These are phyloP conservation scores for Cyberlindnera bimundalis DNA, from an alignment of 805 yeast species.

Conservation along the genomic window DNA sequence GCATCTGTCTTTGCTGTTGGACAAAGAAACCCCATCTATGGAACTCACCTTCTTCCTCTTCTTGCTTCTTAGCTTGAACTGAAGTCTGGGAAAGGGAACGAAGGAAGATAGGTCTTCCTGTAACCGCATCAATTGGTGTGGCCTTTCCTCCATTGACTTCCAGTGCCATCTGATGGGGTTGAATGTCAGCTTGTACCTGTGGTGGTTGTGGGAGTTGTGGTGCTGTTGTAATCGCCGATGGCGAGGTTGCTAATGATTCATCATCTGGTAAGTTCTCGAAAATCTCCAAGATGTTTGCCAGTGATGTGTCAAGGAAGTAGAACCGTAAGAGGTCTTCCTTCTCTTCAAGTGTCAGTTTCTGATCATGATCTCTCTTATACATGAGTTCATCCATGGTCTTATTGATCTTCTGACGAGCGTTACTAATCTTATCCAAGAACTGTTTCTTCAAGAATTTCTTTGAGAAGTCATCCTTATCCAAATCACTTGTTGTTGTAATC, in stretches of 20 bases:
- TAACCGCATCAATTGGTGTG: slow-evolving; percentile 59
- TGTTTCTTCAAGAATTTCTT: slow-evolving; percentile 36
- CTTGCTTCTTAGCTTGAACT: slow-evolving; percentile 68
- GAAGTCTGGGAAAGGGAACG: slow-evolving; percentile 64
- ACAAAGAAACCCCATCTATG: slow-evolving; percentile 84
- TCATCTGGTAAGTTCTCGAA: slow-evolving; percentile 26
- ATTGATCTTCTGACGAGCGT: slow-evolving; percentile 40
- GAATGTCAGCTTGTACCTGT: slow-evolving; percentile 44
- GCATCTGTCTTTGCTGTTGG: slow-evolving; percentile 49
- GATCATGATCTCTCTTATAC: slow-evolving; percentile 46
- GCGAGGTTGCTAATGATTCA: slow-evolving; percentile 3
- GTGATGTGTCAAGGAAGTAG: slow-evolving; percentile 64
- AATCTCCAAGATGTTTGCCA: slow-evolving; percentile 49
- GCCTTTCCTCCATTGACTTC: slow-evolving; percentile 53
- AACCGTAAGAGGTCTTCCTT: slow-evolving; percentile 72
- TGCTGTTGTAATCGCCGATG: slow-evolving; percentile 5
- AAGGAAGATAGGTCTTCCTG: slow-evolving; percentile 70
- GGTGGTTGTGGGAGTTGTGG: slow-evolving; percentile 2
- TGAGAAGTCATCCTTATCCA: slow-evolving; percentile 32
- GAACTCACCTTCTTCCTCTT: slow-evolving; percentile 88
- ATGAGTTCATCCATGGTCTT: slow-evolving; percentile 53
- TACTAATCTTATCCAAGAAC: slow-evolving; percentile 39
- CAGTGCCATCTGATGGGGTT: slow-evolving; percentile 70
- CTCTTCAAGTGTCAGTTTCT: slow-evolving; percentile 52
- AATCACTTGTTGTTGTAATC: slow-evolving; percentile 24